Percentiles rank a stretch among this genome's conserved stretches.
phyloP scores from a whole-genome alignment of 805 yeast species.

The Monosporozyma solicola region DNA sequence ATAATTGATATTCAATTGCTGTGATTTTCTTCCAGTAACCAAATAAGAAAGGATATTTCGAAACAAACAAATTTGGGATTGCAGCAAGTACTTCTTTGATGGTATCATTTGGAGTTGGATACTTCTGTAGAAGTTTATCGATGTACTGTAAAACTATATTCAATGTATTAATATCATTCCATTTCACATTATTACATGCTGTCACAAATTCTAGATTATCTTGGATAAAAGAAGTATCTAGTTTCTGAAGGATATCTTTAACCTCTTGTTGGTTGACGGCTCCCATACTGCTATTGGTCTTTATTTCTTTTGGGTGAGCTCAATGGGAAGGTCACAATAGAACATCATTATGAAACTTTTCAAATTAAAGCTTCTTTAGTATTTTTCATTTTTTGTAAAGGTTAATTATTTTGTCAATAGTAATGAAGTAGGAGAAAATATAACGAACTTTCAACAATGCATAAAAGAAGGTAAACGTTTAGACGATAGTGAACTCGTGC shows the following conservation, averaged over 20 bases:
- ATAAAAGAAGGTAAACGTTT: background rate
- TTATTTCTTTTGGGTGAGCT: background rate
- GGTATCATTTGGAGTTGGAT: conserved; percentile 26
- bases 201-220: conserved; percentile 21
- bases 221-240: conserved; percentile 22
- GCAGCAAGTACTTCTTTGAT: conserved; percentile 14
- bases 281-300: background rate
- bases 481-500: background rate
- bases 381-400: too few species aligned
- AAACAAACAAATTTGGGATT: conserved; percentile 31
- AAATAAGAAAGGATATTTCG: conserved; percentile 48
- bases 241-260: conserved; percentile 9
- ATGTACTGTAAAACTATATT: conserved; percentile 31
- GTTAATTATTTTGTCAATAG: too few species aligned
- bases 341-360: background rate
- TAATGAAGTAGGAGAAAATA: too few species aligned
- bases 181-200: conserved; percentile 15
- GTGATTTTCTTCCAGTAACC: conserved; percentile 58
- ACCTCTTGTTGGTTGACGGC: background rate
- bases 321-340: background rate
- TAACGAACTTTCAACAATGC: too few species aligned
- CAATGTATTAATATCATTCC: conserved; percentile 34
- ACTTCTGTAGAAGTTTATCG: conserved; percentile 28
- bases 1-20: conserved; percentile 45
- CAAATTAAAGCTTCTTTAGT: too few species aligned